Conservation (phyloP, 768 basidiomycete genomes). For the Calocera viscosa region DNA sequence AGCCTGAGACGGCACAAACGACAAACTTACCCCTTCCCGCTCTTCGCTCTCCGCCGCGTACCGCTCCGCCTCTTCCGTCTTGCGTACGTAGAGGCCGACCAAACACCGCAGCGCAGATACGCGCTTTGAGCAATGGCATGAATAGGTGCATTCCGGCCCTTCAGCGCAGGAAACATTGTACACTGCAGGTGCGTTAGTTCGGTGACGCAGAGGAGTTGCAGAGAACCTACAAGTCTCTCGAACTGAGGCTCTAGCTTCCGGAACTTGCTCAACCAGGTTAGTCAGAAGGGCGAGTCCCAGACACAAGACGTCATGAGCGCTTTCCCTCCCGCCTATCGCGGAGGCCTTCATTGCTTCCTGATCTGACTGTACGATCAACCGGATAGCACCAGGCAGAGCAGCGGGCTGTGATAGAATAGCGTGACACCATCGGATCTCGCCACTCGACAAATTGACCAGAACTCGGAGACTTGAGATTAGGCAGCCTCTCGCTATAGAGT, state of each 20-base stretch:
- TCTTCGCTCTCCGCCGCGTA: slow-evolving; percentile 9
- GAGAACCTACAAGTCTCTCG: background rate
- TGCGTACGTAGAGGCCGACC: slow-evolving; percentile 33
- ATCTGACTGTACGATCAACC: slow-evolving; percentile 36
- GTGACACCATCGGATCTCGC: slow-evolving; percentile 43
- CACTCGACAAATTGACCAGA: slow-evolving; percentile 59
- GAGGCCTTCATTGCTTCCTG: background rate
- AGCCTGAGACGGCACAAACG: slow-evolving; percentile 33
- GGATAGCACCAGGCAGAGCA: slow-evolving; percentile 38
- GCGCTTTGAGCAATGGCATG: slow-evolving; percentile 41
- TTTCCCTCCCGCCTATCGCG: background rate
- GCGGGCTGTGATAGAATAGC: slow-evolving; percentile 38
- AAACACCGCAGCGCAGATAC: slow-evolving; percentile 42
- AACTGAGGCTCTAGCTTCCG: slow-evolving; percentile 19
- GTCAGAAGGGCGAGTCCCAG: slow-evolving; percentile 63
- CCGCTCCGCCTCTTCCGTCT: slow-evolving; percentile 22
- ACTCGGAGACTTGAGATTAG: slow-evolving; percentile 36
- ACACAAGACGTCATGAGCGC: slow-evolving; percentile 45
- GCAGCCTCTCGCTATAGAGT: slow-evolving; percentile 33
- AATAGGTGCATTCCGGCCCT: slow-evolving; percentile 37
- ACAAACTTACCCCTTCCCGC: slow-evolving; percentile 27
- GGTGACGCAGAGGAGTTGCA: background rate
- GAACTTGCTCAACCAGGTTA: slow-evolving; percentile 55
- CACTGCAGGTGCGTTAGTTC: slow-evolving; percentile 26
- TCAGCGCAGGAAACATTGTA: slow-evolving; percentile 42